Percentiles rank a stretch among this genome's conserved stretches.
Conservation (phyloP, 208 protist species). For the Zelonia costaricensis region DNA sequence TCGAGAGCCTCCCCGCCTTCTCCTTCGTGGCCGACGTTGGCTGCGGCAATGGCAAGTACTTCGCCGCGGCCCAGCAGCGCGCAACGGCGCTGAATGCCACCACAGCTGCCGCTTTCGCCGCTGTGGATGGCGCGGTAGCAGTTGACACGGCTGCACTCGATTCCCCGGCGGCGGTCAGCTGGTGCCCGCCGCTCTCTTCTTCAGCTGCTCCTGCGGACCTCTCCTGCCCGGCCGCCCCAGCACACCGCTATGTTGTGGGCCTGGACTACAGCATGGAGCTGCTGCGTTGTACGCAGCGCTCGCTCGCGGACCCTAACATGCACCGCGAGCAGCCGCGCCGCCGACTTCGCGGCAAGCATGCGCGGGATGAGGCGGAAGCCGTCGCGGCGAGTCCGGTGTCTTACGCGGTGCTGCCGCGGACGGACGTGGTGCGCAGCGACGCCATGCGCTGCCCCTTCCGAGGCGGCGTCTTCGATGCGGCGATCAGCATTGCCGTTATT, state of each 20-base stretch:
- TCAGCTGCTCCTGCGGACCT: neutral
- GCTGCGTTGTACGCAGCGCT: slow-evolving; percentile 54
- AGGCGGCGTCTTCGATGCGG: slow-evolving; percentile 68
- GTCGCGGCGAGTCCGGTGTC: slow-evolving; percentile 10
- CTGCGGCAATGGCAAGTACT: slow-evolving; percentile 92
- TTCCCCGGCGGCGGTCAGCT: no score
- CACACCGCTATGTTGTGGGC: slow-evolving; percentile 62
- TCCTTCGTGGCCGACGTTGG: slow-evolving; percentile 79
- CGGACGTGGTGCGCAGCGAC: slow-evolving; percentile 67
- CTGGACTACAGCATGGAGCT: slow-evolving; percentile 69
- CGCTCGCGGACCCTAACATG: slow-evolving; percentile 44
- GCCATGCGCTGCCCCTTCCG: slow-evolving; percentile 65
- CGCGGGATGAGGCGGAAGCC: slow-evolving; percentile 1
- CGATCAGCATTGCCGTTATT: slow-evolving; percentile 89
- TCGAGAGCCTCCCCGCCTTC: slow-evolving; percentile 61
- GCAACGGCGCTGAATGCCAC: no score
- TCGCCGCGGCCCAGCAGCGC: slow-evolving; percentile 31
- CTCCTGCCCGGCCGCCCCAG: neutral
- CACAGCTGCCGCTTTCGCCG: no score
- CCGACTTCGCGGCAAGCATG: slow-evolving; percentile 7
- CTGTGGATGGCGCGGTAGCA: no score
- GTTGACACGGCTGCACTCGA: no score
- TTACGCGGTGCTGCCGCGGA: slow-evolving; percentile 31
- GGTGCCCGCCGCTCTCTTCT: neutral
- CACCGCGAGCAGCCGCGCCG: slow-evolving; percentile 5